phyloP scores from a whole-genome alignment of 148 eudicot genomes.

The Nepenthes mirabilis region DNA sequence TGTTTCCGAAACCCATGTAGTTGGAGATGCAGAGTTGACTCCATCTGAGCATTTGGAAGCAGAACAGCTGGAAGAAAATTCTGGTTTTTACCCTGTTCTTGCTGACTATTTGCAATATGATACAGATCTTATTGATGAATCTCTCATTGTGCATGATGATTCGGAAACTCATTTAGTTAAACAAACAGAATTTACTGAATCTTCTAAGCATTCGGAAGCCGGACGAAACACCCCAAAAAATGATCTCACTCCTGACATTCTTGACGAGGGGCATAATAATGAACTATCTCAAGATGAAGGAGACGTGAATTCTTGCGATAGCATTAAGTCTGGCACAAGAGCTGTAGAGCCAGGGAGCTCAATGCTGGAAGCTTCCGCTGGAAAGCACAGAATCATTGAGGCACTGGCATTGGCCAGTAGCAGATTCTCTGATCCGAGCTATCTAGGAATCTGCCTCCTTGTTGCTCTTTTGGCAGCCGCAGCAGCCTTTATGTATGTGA shows the following conservation, averaged over 20 bases:
- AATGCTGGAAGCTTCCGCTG: conserved; percentile 3
- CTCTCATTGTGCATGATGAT: background rate
- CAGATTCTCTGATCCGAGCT: too few relatives aligned
- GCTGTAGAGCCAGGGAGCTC: conserved; percentile 5
- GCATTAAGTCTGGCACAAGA: background rate
- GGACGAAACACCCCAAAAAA: background rate
- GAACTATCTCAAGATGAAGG: background rate
- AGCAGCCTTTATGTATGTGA: conserved; percentile 12
- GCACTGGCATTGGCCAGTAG: background rate
- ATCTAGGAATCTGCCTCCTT: background rate
- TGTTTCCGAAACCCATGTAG: background rate
- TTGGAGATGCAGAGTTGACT: background rate
- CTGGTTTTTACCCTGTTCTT: too few relatives aligned
- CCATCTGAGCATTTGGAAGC: background rate
- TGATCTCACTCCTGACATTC: background rate
- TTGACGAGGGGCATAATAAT: background rate
- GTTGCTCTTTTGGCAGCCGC: conserved; percentile 20
- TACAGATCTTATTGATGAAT: too few relatives aligned
- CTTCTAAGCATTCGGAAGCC: background rate
- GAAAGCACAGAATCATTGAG: conserved; percentile 1
- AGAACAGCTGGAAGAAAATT: too few relatives aligned
- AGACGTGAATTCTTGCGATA: background rate
- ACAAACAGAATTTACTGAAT: background rate
- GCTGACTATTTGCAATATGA: background rate
- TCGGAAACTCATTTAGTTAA: background rate